Base-by-base conservation (phyloP, 345 rosid genomes). In the Ceriops decandra region DNA sequence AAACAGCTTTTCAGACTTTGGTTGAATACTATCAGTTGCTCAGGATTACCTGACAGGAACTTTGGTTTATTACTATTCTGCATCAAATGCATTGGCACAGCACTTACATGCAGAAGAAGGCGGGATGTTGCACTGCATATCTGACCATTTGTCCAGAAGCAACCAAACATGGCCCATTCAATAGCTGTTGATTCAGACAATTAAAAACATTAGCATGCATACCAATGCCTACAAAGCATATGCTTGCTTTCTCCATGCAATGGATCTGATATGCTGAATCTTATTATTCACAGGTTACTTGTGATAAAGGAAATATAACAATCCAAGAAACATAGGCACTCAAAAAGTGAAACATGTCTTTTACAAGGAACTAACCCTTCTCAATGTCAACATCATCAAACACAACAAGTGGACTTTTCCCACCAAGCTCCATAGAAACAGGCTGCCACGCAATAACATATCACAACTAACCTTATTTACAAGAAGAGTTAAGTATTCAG, bases 71-170 rank as follows among this genome's bases (percentile, higher is more conserved):
- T 42, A 42, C 17, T 42, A 42, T 42, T 42, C 49, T 13, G 49
- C 49, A 38, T 38, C 49, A 3, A 13, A 42, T 42, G 49, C 49
- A 42, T 13, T 42, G 49, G 30, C 28, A 22, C 16, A 0, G 28
- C 28, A 72, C 98, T 86, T 80, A 88, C 98, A 80, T 87, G 99
- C 69, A 95, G 90, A 32, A 92, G 77, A 63, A 95, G 91, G 49
- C 99, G 90, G 51, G 99, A 95, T 80, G 99, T 95, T 71, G 99
- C 98, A 80, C 98, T 90, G 72, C 99, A 92, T 67, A 95, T 95
- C 86, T 95, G 97, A 64, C 99, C 98, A 83, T 90, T 95, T 64
- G 96, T 91, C 90, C 99, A 90, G 78, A 91, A 95, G 89, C 97
- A 91, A 64, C 97, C 97, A 76, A 91, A 95, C 61, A 78, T 64